Evolutionary conservation across 257 asterid genomes (phyloP).

Genomic region (Buddleja alternifolia): DNA sequence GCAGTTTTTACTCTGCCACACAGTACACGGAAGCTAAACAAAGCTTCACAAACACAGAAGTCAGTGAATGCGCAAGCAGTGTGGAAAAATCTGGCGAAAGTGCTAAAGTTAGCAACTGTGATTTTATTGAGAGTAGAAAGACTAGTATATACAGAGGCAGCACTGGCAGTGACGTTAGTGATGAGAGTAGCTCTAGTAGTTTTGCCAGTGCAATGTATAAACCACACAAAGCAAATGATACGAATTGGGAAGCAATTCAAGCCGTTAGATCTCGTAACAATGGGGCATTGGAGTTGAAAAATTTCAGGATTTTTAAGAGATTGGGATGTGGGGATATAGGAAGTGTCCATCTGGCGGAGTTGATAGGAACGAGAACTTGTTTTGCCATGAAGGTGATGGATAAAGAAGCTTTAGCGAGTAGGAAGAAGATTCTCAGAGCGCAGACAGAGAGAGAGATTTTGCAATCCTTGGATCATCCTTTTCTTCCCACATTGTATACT

Average conservation of each 20-base stretch:
- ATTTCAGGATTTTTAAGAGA: slow-evolving; percentile 61
- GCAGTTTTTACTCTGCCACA: slow-evolving; percentile 56
- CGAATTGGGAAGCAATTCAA: slow-evolving; percentile 61
- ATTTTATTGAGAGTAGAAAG: slow-evolving; percentile 45
- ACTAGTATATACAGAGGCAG: slow-evolving; percentile 58
- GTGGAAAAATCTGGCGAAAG: slow-evolving; percentile 48
- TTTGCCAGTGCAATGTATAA: slow-evolving; percentile 52
- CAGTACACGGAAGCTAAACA: slow-evolving; percentile 59
- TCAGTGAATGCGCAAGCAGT: slow-evolving; percentile 50
- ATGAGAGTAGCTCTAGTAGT: slow-evolving; percentile 67
- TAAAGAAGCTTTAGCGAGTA: slow-evolving; percentile 54
- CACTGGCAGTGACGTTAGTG: slow-evolving; percentile 56
- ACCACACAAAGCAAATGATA: slow-evolving; percentile 61
- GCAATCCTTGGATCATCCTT: slow-evolving; percentile 61
- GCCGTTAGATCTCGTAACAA: slow-evolving; percentile 47
- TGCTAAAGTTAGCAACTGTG: slow-evolving; percentile 52
- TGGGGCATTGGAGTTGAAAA: slow-evolving; percentile 50
- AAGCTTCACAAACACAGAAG: slow-evolving; percentile 62
- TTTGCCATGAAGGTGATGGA: slow-evolving; percentile 73
- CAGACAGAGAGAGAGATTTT: slow-evolving; percentile 66
- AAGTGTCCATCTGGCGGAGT: slow-evolving; percentile 58
- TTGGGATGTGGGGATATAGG: slow-evolving; percentile 71
- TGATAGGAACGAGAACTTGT: slow-evolving; percentile 57
- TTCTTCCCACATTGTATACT: slow-evolving; percentile 59
- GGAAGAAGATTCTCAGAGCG: slow-evolving; percentile 61